phyloP scores from a whole-genome alignment of 805 yeast species.

The Metschnikowia shivogae region DNA sequence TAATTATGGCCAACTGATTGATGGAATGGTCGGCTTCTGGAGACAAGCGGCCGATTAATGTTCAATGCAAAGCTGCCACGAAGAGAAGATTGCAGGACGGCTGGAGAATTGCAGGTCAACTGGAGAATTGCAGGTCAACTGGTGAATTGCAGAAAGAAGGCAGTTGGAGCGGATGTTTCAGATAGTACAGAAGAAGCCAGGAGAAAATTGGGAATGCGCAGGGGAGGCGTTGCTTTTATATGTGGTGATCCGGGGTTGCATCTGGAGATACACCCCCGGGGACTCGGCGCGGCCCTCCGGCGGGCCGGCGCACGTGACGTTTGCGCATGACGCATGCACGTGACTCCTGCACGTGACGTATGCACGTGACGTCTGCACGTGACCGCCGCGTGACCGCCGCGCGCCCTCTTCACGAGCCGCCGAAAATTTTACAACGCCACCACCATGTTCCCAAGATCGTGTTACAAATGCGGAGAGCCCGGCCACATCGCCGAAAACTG shows the following conservation, averaged over 20 bases:
- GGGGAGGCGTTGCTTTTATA: background rate
- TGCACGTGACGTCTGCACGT: background rate
- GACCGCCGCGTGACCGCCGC: background rate
- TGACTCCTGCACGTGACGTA: no score
- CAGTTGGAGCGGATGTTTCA: no score
- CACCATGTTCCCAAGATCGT: conserved; percentile 59
- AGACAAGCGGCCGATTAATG: no score
- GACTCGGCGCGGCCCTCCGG: background rate
- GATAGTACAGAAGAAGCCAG: no score
- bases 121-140: no score
- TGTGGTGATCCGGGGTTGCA: conserved; percentile 2
- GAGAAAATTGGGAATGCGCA: background rate
- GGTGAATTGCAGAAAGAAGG: no score
- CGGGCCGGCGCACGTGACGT: background rate
- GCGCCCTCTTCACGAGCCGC: background rate
- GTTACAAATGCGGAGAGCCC: conserved; percentile 88
- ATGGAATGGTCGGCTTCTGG: background rate
- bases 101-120: no score
- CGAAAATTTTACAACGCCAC: conserved; percentile 10
- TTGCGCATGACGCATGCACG: no score
- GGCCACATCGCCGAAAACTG: conserved; percentile 91
- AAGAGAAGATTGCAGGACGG: no score
- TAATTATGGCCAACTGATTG: background rate
- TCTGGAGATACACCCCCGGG: conserved; percentile 12
- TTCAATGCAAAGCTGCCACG: no score